Conservation (phyloP, 2,329 filamentous ascomycete species). For the Boeremia lycopersici region DNA sequence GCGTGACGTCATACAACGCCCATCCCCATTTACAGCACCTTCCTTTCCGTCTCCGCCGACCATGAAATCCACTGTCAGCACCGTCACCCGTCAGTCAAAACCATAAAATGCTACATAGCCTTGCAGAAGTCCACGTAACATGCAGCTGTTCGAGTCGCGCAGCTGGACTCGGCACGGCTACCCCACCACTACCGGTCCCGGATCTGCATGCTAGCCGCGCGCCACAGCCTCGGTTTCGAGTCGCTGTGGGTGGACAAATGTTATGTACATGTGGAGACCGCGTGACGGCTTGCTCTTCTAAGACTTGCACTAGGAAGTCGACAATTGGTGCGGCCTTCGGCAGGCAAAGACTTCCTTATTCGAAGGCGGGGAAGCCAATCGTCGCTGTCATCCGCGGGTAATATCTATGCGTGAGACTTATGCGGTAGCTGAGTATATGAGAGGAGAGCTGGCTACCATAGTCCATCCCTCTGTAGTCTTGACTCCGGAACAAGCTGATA, state of each 20-base stretch:
- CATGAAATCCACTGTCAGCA: no score
- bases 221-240: conserved; percentile 9
- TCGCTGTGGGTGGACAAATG: not conserved
- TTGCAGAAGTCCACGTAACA: no score
- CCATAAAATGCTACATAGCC: no score
- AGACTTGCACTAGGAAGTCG: not conserved
- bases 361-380: conserved; percentile 4
- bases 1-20: no score
- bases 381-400: conserved; percentile 1
- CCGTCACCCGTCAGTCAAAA: no score
- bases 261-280: not conserved
- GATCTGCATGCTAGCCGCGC: conserved; percentile 1
- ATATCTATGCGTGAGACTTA: not conserved
- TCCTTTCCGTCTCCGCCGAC: no score
- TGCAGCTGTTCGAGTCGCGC: not conserved
- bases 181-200: conserved; percentile 9
- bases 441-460: not conserved
- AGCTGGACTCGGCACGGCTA: conserved; percentile 4
- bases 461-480: not conserved
- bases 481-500: not conserved
- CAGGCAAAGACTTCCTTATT: not conserved
- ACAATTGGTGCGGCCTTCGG: conserved; percentile 4
- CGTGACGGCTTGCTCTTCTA: not conserved
- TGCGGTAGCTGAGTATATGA: not conserved
- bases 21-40: no score